Percentiles rank a stretch among this genome's conserved stretches.
Conservation (phyloP, 768 basidiomycete genomes). For the Gautieria morchelliformis region DNA sequence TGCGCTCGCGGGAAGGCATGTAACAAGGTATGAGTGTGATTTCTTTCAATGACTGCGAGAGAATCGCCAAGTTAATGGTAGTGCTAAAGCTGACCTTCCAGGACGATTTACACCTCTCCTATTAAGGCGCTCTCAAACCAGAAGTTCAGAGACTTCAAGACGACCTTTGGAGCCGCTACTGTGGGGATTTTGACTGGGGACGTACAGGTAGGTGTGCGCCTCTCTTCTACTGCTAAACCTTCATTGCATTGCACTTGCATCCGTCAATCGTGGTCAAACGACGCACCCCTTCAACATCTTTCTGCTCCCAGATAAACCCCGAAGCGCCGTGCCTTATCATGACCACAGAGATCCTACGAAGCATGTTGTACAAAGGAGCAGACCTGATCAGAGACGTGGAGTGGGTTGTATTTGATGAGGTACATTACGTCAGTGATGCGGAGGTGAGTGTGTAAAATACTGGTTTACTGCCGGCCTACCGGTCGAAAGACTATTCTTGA, state of each 20-base stretch:
- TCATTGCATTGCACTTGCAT: not conserved
- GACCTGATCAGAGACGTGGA: slow-evolving; percentile 98
- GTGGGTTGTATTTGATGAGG: slow-evolving; percentile 99
- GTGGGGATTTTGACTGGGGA: slow-evolving; percentile 98
- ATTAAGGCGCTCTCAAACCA: slow-evolving; percentile 99
- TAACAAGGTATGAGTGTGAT: slow-evolving; percentile 69
- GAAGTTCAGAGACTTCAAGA: slow-evolving; percentile 98
- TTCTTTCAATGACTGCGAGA: slow-evolving; percentile 3
- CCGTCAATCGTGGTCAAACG: too few species aligned
- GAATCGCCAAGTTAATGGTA: slow-evolving; percentile 6
- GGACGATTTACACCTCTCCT: slow-evolving; percentile 97
- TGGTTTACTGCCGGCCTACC: not conserved
- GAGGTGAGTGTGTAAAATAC: slow-evolving; percentile 48
- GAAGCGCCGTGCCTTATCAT: slow-evolving; percentile 96
- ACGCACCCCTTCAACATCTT: not conserved
- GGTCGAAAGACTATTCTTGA: too few species aligned
- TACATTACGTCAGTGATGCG: slow-evolving; percentile 98
- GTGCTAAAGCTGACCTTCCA: slow-evolving; percentile 21
- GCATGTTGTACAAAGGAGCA: slow-evolving; percentile 98
- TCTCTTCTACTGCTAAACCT: not conserved
- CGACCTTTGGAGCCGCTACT: slow-evolving; percentile 82
- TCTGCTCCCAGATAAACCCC: slow-evolving; percentile 61
- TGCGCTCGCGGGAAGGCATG: slow-evolving; percentile 91
- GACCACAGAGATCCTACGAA: slow-evolving; percentile 95
- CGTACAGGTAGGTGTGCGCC: slow-evolving; percentile 45